These are phyloP conservation scores for Alternaria alternata DNA, from an alignment of 2,329 filamentous ascomycete genomes.

Conservation along the genomic window DNA sequence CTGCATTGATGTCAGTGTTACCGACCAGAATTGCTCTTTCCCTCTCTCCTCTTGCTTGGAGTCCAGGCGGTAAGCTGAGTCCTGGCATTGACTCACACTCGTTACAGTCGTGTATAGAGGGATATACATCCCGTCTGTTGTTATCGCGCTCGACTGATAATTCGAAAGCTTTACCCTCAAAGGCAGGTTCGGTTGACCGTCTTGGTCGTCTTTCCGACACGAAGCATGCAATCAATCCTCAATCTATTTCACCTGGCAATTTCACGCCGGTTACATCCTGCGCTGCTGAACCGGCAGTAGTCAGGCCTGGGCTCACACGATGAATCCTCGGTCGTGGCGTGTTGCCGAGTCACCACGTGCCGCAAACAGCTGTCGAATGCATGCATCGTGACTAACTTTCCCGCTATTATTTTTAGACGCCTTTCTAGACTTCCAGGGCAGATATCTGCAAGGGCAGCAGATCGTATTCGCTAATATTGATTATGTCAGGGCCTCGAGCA, in stretches of 20 bases:
- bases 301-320: conserved; percentile 38
- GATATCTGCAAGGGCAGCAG: conserved; percentile 40
- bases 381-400: conserved; percentile 23
- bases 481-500: conserved; percentile 32
- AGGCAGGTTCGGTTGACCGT: conserved; percentile 15
- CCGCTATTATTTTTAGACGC: conserved; percentile 42
- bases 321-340: conserved; percentile 12
- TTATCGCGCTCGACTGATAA: background rate
- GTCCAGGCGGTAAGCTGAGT: background rate
- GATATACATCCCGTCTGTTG: background rate
- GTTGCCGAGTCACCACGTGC: conserved; percentile 19
- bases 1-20: background rate
- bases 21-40: background rate
- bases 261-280: conserved; percentile 31
- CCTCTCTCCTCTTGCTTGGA: background rate
- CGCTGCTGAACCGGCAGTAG: conserved; percentile 25
- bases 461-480: conserved; percentile 38
- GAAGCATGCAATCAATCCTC: conserved; percentile 43
- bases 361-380: conserved; percentile 15
- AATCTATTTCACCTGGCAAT: conserved; percentile 39
- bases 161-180: background rate
- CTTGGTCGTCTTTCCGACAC: conserved; percentile 30
- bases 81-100: background rate
- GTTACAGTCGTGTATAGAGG: background rate
- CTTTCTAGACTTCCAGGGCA: conserved; percentile 21